Percentiles rank a stretch among this genome's conserved stretches.
Evolutionary conservation across 495 filamentous ascomycete species (phyloP).

Genomic region (Talaromyces nanjingensis): DNA sequence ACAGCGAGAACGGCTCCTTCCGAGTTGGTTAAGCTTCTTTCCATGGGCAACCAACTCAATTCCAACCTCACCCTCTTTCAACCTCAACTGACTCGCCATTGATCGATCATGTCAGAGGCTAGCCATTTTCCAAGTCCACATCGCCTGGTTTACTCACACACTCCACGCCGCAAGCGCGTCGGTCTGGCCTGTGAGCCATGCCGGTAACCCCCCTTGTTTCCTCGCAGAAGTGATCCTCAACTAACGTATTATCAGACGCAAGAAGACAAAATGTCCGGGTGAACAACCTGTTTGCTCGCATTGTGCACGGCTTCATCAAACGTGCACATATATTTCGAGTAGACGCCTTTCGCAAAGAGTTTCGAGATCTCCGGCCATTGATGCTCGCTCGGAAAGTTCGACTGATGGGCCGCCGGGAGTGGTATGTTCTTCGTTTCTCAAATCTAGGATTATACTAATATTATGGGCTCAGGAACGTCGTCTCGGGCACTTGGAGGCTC

Average conservation of each 20-base stretch:
- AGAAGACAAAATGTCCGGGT: constrained; percentile 43
- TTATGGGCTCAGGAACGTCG: constrained; percentile 31
- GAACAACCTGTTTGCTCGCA: constrained; percentile 42
- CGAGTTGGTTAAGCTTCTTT: neutral
- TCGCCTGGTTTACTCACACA: neutral
- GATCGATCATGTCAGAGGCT: neutral
- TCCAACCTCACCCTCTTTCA: neutral
- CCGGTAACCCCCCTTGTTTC: too few species aligned
- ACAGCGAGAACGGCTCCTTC: neutral
- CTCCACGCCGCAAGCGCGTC: constrained; percentile 26
- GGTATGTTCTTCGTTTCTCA: neutral
- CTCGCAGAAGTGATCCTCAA: neutral
- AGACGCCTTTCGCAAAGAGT: constrained; percentile 18
- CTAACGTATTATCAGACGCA: constrained; percentile 20
- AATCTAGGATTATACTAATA: neutral
- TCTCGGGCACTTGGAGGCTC: constrained; percentile 30
- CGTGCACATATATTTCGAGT: constrained; percentile 35
- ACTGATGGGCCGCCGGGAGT: neutral
- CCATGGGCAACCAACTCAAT: neutral
- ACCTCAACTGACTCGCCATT: neutral
- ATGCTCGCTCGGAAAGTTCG: constrained; percentile 4
- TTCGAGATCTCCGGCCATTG: neutral
- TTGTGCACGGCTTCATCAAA: constrained; percentile 35
- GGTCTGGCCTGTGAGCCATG: constrained; percentile 42
- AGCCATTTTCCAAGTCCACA: neutral